Evolutionary conservation across 768 basidiomycete species (phyloP).

Genomic region (Rhodotorula kratochvilovae): DNA sequence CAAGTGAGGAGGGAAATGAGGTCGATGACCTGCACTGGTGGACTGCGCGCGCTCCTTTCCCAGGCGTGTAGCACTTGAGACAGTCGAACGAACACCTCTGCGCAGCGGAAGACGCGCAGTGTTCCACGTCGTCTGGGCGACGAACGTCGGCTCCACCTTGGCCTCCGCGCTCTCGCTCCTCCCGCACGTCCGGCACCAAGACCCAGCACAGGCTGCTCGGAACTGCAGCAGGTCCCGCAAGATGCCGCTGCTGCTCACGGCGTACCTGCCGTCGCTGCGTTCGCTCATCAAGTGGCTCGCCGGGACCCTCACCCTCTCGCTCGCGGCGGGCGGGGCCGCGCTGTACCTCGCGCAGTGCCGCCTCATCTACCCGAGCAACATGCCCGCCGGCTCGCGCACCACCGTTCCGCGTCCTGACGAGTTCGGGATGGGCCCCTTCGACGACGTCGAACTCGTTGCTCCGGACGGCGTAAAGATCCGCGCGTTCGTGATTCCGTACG

Average conservation of each 20-base stretch:
- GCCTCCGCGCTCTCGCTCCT: no score
- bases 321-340: constrained; percentile 51
- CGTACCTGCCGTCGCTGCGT: neutral
- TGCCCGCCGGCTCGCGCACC: constrained; percentile 63
- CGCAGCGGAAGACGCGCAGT: no score
- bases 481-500: constrained; percentile 71
- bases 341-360: constrained; percentile 81
- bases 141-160: no score
- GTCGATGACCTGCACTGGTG: no score
- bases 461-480: constrained; percentile 67
- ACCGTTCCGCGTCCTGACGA: constrained; percentile 69
- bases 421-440: constrained; percentile 63
- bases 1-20: no score
- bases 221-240: no score
- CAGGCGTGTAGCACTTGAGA: no score
- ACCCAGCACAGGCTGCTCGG: no score
- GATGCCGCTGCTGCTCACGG: neutral
- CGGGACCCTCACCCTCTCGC: neutral
- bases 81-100: no score
- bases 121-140: no score
- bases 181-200: no score
- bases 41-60: no score
- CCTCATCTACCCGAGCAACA: constrained; percentile 83
- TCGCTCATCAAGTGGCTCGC: constrained; percentile 12
- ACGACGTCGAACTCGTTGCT: constrained; percentile 67